A percentile compares a stretch with the other conserved stretches of the same genome.
phyloP scores from a whole-genome alignment of 345 rosid genomes.

The Euclidium syriacum region DNA sequence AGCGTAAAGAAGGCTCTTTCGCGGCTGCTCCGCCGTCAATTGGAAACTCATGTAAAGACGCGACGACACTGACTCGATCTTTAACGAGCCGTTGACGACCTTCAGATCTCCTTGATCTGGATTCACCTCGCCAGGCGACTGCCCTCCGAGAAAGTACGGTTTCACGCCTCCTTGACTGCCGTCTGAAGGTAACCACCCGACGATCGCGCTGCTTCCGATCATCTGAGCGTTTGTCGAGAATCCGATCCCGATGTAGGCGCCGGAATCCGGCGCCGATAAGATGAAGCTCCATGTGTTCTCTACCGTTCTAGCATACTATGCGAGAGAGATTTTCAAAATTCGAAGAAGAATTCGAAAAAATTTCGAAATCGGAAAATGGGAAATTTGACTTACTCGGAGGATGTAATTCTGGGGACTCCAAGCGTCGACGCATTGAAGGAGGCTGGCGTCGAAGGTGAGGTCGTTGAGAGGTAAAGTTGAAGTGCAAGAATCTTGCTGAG shows the following conservation, averaged over 20 bases:
- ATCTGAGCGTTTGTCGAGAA: constrained; percentile 57
- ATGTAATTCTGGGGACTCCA: constrained; percentile 44
- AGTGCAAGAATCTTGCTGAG: constrained; percentile 42
- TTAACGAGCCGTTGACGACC: constrained; percentile 30
- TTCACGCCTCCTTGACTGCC: constrained; percentile 26
- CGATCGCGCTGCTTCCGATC: constrained; percentile 76
- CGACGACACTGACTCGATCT: constrained; percentile 40
- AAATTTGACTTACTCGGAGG: constrained; percentile 55
- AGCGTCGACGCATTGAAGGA: constrained; percentile 46
- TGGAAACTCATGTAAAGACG: constrained; percentile 68
- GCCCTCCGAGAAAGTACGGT: constrained; percentile 49
- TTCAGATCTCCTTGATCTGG: constrained; percentile 54
- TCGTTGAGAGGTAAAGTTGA: constrained; percentile 33
- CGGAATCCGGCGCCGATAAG: constrained; percentile 51
- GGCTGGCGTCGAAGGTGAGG: constrained; percentile 38
- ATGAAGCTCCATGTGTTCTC: constrained; percentile 65
- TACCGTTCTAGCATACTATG: constrained; percentile 43
- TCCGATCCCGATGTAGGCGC: constrained; percentile 56
- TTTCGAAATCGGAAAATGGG: not conserved
- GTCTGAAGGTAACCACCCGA: constrained; percentile 58
- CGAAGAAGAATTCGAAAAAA: not conserved
- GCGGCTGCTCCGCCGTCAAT: constrained; percentile 41
- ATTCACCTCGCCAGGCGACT: constrained; percentile 31
- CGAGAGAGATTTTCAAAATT: not conserved
- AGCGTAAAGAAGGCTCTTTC: constrained; percentile 45